Evolutionary conservation across 2,329 filamentous ascomycete species (phyloP), one percentile per base, ranked within the genome.

Genomic region (Apiospora kogelbergensis): DNA sequence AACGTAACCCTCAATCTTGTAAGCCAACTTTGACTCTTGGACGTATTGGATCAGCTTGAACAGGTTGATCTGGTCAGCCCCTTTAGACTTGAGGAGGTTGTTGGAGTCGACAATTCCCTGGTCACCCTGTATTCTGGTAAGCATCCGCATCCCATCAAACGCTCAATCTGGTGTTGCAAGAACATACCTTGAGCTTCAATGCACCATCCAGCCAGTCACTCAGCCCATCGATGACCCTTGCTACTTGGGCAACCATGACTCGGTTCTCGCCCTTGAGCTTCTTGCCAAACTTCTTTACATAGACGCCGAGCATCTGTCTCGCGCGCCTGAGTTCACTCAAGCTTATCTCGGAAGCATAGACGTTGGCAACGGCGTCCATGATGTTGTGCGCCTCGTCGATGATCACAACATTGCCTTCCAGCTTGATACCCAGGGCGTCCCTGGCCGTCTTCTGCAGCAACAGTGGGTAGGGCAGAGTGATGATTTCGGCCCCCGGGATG

Each of bases 301-400:
- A 99, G 0, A 90, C 84, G 0, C 90, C 91, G 1, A 99, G 84
- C 80, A 97, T 94, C 65, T 86, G 85, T 67, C 93, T 88, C 2
- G 92, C 93, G 69, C 87, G 86, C 65, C 88, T 88, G 22, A 98
- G 83, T 71, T 98, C 94, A 33, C 83, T 83, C 4, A 97, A 82
- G 2, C 88, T 89, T 24, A 98, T 86, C 44, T 92, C 89, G 0
- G 93, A 89, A 0, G 95, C 95, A 78, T 98, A 90, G 42, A 97
- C 96, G 63, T 90, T 91, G 20, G 93, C 89, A 63, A 99, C 93
- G 0, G 95, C 94, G 78, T 98, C 95, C 91, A 98, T 97, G 67
- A 99, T 88, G 76, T 99, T 99, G 78, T 99, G 96, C 0, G 96
- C 96, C 82, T 99, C 96, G 74, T 99, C 96, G 64, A 99, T 93